Base-by-base conservation (phyloP, 805 yeast species). In the Kazachstania bromeliacearum region DNA sequence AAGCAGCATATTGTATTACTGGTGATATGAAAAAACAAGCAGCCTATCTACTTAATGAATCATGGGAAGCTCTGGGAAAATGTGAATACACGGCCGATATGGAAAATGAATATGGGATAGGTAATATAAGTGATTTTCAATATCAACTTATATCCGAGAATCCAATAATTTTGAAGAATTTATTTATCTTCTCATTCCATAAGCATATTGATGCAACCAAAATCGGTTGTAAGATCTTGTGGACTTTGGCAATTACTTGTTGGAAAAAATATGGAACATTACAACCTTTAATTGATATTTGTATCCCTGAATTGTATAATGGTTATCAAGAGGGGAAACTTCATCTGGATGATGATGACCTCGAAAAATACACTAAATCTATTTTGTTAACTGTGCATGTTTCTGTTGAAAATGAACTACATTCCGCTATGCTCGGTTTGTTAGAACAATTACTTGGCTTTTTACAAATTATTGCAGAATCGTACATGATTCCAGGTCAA, bases 41-140 rank as follows among this genome's bases (percentile, higher is more conserved):
- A 30, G 74, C 85, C 0, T 45, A 43, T 10, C 56, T 83, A 30
- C 46, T 85, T 9, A 64, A 68, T 38, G 70, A 67, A 36, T 67
- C 75, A n/a, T 85, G 96, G 96, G 78, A 77, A 42, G 62, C 70
- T 9, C 64, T 85, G 34, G 92, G 85, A 14, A 70, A 77, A 74
- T 73, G 71, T 9, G 68, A 77, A 3, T 56, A 70, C 17, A 67
- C 68, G 14, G 77, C 71, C 21, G 81, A 76, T 44, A 50, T 62
- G 20, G 58, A 51, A 51, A 35, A 34, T 3, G 60, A 84, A 42
- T 84, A 79, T 59, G 79, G 77, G 34, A 53, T 84, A 31, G 66
- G 63, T 28, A 66, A 66, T 45, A 71, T 77, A 43, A 83, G 88
- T 28, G 87, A 88, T 0, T 75, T 69, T 47, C 95, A 85, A 56